Base-by-base conservation (phyloP, 257 asterid genomes). In the Ligustrum vulgare region DNA sequence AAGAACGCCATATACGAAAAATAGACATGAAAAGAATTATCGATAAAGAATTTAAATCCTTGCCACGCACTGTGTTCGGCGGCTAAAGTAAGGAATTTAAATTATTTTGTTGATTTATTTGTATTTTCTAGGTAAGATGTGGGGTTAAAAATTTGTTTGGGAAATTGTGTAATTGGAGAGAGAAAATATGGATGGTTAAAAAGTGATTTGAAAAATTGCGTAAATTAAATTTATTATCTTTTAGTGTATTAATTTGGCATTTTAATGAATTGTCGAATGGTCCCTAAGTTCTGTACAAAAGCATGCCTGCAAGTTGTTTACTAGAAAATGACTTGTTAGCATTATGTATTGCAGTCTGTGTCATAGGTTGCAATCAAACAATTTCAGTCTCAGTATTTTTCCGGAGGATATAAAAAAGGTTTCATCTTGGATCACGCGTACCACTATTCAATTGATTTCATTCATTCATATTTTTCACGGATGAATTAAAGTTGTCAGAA, bases 371-470 rank as follows among this genome's bases (percentile, higher is more conserved):
- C 67, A 78, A 51, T 23, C 74, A 72, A 67, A 75, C 72, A 34
- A 67, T 69, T 2, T 23, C 39, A 43, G 49, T 76, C 74, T 75
- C 80, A 75, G 70, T 75, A 77, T 66, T 74, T 51, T 11, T 41
- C 25, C 76, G 70, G 67, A 39, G 72, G 72, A 70, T 43, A 77
- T 62, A 23, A 5, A 51, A 51, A 51, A 51, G 62, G n/a, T 51
- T 56, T 67, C 72, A 54, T 76, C 82, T 77, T 65, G 80, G 82
- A 81, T 81, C 85, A 77, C 85, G 78, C 74, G 71, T 41, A 41
- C 47, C 51, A 33, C 35, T n/a, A 22, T 25, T 34, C 35, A 25
- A n/a, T 56, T 2, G 12, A n/a, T 41, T 54, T n/a, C 32, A 22
- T 72, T n/a, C 32, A 22, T 72, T 64, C 73, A 63, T 75, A 28